phyloP scores from a whole-genome alignment of 169 alveolate species.

The Plasmodium vinckei region DNA sequence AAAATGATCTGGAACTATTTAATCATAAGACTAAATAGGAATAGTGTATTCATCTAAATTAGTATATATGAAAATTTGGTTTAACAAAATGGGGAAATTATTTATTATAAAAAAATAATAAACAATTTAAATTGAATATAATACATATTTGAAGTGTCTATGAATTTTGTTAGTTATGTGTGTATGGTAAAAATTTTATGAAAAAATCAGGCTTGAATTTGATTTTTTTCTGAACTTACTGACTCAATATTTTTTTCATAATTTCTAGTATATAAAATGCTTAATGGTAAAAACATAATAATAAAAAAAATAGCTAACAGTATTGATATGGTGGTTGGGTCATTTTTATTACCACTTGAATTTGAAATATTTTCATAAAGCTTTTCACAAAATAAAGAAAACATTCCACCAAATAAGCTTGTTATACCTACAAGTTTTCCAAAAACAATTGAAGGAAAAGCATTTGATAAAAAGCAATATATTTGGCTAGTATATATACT shows the following conservation, averaged over 20 bases:
- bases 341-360: slow-evolving; percentile 9
- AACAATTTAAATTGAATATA: no score
- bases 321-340: slow-evolving; percentile 23
- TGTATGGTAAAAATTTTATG: no score
- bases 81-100: no score
- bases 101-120: no score
- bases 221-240: not conserved
- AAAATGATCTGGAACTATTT: no score
- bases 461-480: slow-evolving; percentile 76
- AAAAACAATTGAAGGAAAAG: slow-evolving; percentile 79
- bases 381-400: slow-evolving; percentile 75
- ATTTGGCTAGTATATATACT: slow-evolving; percentile 81
- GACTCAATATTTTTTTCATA: slow-evolving; percentile 57
- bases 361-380: slow-evolving; percentile 55
- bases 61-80: no score
- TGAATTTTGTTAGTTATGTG: no score
- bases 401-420: slow-evolving; percentile 79
- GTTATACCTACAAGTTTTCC: slow-evolving; percentile 82
- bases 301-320: slow-evolving; percentile 20
- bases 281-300: slow-evolving; percentile 59
- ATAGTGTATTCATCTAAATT: no score
- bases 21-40: no score
- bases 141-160: no score
- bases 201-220: not conserved
- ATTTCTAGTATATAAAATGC: slow-evolving; percentile 42